Evolutionary conservation across 1,139 yeast genomes (phyloP), one percentile per base, ranked within the genome.

Genomic region (Magnusiomyces tetraspermus): DNA sequence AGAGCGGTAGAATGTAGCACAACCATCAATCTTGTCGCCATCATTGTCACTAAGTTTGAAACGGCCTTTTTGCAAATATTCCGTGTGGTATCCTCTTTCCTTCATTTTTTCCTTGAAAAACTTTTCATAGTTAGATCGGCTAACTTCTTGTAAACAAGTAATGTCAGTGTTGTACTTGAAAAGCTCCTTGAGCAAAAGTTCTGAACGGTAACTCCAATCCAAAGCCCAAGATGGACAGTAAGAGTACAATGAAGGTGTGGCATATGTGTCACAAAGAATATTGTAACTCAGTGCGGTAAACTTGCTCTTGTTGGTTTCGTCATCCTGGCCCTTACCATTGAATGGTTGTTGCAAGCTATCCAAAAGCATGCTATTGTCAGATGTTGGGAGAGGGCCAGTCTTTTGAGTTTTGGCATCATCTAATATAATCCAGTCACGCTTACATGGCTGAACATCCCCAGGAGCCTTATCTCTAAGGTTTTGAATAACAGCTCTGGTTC

Each of bases 191-290:
- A 82, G 79, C 58, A 92, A 76, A 50, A 79, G 74, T 55, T 83
- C 82, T 65, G 84, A 80, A 70, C 99, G 83, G 69, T 84, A 89
- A 15, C 85, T 85, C 97, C 97, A 90, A 52, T 82, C 80, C 58
- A 92, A 76, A 4, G 97, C 98, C 98, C 98, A 92, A 1, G 95
- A 82, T 31, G 97, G 97, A 1, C 97, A 89, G 66, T 87, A 92
- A 62, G 86, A 90, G 67, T 87, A 94, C 85, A 90, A 77, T 67
- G 82, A 85, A 22, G 94, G 78, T 10, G 97, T 89, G 2, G 97
- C 97, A 72, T 90, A 90, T 67, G 85, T 95, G 66, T 92, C 97
- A 69, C 98, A 92, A 65, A 92, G 75, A 2, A 95, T 88, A 68
- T 92, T 92, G 73, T 89, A 92, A 48, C 90, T 82, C 76, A 88